Percentiles rank a stretch among this genome's conserved stretches.
Conservation (phyloP, 805 yeast species). For the Spathaspora hagerdaliae region DNA sequence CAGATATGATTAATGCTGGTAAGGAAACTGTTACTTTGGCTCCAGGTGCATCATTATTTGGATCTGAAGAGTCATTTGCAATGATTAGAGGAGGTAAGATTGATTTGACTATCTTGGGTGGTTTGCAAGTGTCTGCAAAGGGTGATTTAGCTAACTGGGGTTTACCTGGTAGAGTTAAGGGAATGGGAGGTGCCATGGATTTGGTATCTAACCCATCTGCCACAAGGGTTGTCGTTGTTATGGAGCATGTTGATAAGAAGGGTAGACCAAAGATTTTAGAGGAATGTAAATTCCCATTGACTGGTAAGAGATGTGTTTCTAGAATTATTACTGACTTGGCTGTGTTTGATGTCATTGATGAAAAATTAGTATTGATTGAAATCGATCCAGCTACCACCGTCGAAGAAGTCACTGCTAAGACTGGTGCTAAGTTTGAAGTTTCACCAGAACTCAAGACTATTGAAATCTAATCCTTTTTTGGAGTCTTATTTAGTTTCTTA, state of each 20-base stretch:
- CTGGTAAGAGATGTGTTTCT: conserved; percentile 43
- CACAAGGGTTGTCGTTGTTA: conserved; percentile 44
- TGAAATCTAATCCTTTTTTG: neutral
- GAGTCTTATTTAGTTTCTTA: neutral
- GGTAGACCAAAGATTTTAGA: conserved; percentile 45
- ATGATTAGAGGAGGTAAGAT: conserved; percentile 48
- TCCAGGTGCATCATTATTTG: conserved; percentile 46
- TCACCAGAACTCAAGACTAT: conserved; percentile 20
- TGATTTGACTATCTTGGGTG: conserved; percentile 43
- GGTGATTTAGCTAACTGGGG: conserved; percentile 56
- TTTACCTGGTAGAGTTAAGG: conserved; percentile 47
- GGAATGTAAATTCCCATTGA: conserved; percentile 42
- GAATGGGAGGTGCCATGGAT: conserved; percentile 57
- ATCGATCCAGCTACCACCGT: conserved; percentile 35
- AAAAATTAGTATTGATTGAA: conserved; percentile 37
- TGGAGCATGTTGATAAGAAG: conserved; percentile 46
- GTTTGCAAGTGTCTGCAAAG: conserved; percentile 43
- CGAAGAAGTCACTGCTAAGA: conserved; percentile 36
- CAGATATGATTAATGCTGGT: conserved; percentile 49
- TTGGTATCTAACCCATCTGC: conserved; percentile 43
- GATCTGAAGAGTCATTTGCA: conserved; percentile 48
- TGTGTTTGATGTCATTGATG: conserved; percentile 43
- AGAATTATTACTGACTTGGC: conserved; percentile 46
- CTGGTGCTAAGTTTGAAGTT: conserved; percentile 38
- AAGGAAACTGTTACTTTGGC: conserved; percentile 46